Evolutionary conservation across 495 filamentous ascomycete genomes (phyloP).

Genomic region (Clohesyomyces aquaticus): DNA sequence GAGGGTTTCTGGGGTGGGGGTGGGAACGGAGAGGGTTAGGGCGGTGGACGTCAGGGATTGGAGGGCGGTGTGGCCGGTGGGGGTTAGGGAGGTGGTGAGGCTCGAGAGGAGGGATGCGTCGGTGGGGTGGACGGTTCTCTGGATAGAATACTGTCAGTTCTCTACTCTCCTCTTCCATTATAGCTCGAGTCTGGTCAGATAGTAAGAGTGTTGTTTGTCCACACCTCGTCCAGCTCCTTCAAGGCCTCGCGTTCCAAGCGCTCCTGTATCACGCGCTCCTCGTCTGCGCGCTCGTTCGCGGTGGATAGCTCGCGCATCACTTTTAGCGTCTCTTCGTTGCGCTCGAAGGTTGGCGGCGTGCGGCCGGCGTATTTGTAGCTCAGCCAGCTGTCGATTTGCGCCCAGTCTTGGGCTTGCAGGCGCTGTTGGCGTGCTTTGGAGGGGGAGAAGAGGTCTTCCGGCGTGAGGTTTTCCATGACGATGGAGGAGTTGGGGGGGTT

Average conservation of each 20-base stretch:
- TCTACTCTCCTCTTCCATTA: background rate
- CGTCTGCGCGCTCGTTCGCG: constrained; percentile 81
- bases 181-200: too few relatives aligned
- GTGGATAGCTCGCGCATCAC: constrained; percentile 74
- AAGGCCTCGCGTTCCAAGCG: constrained; percentile 64
- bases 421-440: constrained; percentile 66
- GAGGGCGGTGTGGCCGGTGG: constrained; percentile 20
- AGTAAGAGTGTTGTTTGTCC: too few relatives aligned
- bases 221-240: constrained; percentile 49
- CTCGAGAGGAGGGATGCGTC: constrained; percentile 17
- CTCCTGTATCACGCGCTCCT: constrained; percentile 62
- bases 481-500: background rate
- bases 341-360: constrained; percentile 71
- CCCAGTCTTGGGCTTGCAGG: constrained; percentile 81
- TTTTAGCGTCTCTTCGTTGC: constrained; percentile 80
- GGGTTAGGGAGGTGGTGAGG: constrained; percentile 26
- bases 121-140: constrained; percentile 4
- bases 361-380: constrained; percentile 65
- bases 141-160: background rate
- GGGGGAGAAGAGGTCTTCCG: constrained; percentile 71
- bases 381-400: constrained; percentile 83
- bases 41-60: constrained; percentile 30
- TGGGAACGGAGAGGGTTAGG: constrained; percentile 21
- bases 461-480: constrained; percentile 42
- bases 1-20: constrained; percentile 29